Conservation (phyloP, 1,139 yeast genomes). For the Yamadazyma conglobata region DNA sequence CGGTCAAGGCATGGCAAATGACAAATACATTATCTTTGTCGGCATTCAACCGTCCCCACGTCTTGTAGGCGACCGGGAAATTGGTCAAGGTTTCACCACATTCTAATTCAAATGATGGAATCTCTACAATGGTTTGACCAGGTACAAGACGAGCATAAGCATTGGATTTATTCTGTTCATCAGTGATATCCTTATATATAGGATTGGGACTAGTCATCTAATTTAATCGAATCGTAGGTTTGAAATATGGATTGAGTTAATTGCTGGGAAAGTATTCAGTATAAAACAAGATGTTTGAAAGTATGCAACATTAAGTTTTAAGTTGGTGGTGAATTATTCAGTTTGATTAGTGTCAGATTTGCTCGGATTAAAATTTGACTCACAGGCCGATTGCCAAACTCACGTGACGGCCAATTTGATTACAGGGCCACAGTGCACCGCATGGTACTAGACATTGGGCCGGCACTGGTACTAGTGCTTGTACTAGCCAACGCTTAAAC, state of each 20-base stretch:
- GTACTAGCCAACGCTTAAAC: too few relatives aligned
- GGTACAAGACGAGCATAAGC: constrained; percentile 71
- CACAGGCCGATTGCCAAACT: constrained; percentile 2
- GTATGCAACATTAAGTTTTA: constrained; percentile 14
- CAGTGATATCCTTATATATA: constrained; percentile 36
- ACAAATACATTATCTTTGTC: constrained; percentile 71
- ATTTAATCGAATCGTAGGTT: too few relatives aligned
- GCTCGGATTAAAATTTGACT: constrained; percentile 4
- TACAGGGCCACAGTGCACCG: too few relatives aligned
- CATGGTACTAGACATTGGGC: too few relatives aligned
- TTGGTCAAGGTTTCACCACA: constrained; percentile 71
- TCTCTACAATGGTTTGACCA: constrained; percentile 76
- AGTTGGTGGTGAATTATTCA: too few relatives aligned
- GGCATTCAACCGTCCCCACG: constrained; percentile 83
- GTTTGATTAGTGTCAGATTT: too few relatives aligned
- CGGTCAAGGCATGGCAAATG: constrained; percentile 93
- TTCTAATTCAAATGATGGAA: constrained; percentile 76
- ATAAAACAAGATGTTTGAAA: constrained; percentile 16
- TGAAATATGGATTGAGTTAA: neutral
- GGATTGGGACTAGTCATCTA: constrained; percentile 6
- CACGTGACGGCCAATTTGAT: too few relatives aligned
- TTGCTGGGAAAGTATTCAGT: too few relatives aligned
- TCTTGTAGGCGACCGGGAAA: constrained; percentile 91
- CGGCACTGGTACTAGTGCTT: too few relatives aligned
- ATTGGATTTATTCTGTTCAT: constrained; percentile 50